A percentile compares a stretch with the other conserved stretches of the same genome.
Evolutionary conservation across 106 monocot species (phyloP).

Genomic region (Xerophyta viscosa): DNA sequence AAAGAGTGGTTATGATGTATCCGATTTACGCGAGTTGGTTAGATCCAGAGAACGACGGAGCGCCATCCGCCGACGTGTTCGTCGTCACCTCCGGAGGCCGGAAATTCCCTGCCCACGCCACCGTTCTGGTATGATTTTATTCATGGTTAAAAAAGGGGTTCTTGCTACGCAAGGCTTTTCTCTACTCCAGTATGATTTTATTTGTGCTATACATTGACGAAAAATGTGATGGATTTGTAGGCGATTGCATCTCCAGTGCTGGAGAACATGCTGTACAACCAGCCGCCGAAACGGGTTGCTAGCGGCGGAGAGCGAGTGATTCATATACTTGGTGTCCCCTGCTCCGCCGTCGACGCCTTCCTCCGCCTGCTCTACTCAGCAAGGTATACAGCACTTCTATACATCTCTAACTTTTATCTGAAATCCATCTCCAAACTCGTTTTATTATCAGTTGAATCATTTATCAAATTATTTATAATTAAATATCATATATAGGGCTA

Average conservation of each 20-base stretch:
- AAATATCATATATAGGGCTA: too few relatives aligned
- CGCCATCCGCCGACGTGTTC: not conserved
- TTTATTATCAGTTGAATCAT: not conserved
- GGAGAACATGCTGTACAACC: slow-evolving; percentile 6
- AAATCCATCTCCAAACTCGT: not conserved
- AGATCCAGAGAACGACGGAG: not conserved
- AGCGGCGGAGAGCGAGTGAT: not conserved
- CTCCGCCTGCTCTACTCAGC: not conserved
- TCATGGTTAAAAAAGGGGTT: not conserved
- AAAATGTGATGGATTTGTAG: not conserved
- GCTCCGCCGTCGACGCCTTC: not conserved
- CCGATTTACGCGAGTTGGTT: too few relatives aligned
- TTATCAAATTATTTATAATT: too few relatives aligned
- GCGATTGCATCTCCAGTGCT: slow-evolving; percentile 6
- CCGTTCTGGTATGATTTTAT: slow-evolving; percentile 4
- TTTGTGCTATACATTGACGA: too few relatives aligned
- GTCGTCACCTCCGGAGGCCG: slow-evolving; percentile 4
- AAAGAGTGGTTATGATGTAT: too few relatives aligned
- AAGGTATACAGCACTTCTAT: too few relatives aligned
- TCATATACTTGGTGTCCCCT: slow-evolving; percentile 2
- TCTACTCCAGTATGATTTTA: not conserved
- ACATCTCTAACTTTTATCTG: not conserved
- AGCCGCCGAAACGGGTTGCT: not conserved
- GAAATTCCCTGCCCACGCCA: not conserved
- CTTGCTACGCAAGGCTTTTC: not conserved